These are phyloP conservation scores for Thermochaetoides dissita DNA, from an alignment of 2,329 filamentous ascomycete genomes.

Conservation along the genomic window DNA sequence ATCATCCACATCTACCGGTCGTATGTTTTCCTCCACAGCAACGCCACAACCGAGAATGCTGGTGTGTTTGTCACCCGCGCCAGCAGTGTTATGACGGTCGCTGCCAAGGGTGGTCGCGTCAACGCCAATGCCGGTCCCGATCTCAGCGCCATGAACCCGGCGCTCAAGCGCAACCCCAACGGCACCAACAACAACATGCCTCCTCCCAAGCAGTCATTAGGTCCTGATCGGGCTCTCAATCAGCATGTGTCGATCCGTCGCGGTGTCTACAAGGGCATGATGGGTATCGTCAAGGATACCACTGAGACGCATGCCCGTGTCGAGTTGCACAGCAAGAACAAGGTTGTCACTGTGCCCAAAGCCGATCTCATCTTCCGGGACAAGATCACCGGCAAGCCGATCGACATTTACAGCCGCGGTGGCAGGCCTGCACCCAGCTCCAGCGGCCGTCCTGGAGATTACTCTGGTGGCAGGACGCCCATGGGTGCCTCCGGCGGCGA, in stretches of 20 bases:
- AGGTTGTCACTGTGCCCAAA: slow-evolving; percentile 74
- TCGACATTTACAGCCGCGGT: slow-evolving; percentile 49
- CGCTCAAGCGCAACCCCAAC: slow-evolving; percentile 56
- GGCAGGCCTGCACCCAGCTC: slow-evolving; percentile 23
- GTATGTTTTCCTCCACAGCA: slow-evolving; percentile 81
- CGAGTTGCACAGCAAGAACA: slow-evolving; percentile 88
- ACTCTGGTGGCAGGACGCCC: slow-evolving; percentile 48
- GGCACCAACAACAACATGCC: slow-evolving; percentile 37
- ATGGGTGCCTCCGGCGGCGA: slow-evolving; percentile 45
- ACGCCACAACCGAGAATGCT: slow-evolving; percentile 71
- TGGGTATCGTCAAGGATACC: slow-evolving; percentile 92
- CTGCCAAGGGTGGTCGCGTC: slow-evolving; percentile 81
- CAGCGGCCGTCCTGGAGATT: slow-evolving; percentile 12
- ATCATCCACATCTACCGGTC: slow-evolving; percentile 90
- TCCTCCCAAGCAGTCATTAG: slow-evolving; percentile 56
- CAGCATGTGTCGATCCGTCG: slow-evolving; percentile 83
- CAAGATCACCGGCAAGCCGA: slow-evolving; percentile 61
- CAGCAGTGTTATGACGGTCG: slow-evolving; percentile 74
- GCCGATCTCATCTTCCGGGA: slow-evolving; percentile 77
- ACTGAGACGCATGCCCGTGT: slow-evolving; percentile 76
- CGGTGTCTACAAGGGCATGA: slow-evolving; percentile 79
- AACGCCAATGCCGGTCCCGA: slow-evolving; percentile 55
- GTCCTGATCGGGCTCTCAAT: slow-evolving; percentile 71
- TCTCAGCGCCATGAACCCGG: slow-evolving; percentile 83
- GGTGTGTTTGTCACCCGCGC: slow-evolving; percentile 80